phyloP scores from a whole-genome alignment of 371 early-diverging fungal species.

The Choanephora cucurbitarum region DNA sequence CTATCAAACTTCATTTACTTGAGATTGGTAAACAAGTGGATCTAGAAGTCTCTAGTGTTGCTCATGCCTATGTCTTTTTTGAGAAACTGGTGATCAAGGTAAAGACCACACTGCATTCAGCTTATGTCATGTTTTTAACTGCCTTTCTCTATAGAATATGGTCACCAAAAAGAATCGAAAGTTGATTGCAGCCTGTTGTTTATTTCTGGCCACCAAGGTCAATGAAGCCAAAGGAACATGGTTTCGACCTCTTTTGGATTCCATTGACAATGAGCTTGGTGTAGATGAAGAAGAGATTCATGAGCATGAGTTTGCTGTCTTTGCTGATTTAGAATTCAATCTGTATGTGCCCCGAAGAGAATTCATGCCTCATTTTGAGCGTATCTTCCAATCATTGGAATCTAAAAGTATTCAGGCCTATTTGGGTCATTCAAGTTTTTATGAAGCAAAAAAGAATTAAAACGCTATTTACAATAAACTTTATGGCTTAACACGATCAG shows the following conservation, averaged over 20 bases:
- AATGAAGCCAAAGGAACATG: conserved; percentile 81
- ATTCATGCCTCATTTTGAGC: conserved; percentile 86
- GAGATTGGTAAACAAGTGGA: conserved; percentile 52
- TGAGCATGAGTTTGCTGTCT: conserved; percentile 84
- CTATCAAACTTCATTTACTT: conserved; percentile 68
- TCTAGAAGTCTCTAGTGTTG: conserved; percentile 90
- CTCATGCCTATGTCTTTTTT: conserved; percentile 88
- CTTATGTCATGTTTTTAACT: no score
- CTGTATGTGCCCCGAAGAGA: conserved; percentile 80
- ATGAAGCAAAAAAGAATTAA: conserved; percentile 17
- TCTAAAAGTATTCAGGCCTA: conserved; percentile 57
- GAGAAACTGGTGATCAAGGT: conserved; percentile 87
- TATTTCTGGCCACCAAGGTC: conserved; percentile 79
- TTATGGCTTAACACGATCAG: not conserved
- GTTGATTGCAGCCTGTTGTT: conserved; percentile 80
- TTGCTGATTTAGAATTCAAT: conserved; percentile 82
- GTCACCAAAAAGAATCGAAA: conserved; percentile 80
- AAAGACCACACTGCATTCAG: no score
- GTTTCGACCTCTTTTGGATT: conserved; percentile 39
- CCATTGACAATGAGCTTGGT: conserved; percentile 59
- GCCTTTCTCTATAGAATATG: conserved; percentile 55
- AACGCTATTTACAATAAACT: not conserved
- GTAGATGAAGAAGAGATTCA: conserved; percentile 78
- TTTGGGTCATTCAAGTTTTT: conserved; percentile 53
- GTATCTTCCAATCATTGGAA: conserved; percentile 58